Percentiles rank a stretch among this genome's conserved stretches.
Conservation (phyloP, 148 eudicot species). For the Gaultheria prostrata region DNA sequence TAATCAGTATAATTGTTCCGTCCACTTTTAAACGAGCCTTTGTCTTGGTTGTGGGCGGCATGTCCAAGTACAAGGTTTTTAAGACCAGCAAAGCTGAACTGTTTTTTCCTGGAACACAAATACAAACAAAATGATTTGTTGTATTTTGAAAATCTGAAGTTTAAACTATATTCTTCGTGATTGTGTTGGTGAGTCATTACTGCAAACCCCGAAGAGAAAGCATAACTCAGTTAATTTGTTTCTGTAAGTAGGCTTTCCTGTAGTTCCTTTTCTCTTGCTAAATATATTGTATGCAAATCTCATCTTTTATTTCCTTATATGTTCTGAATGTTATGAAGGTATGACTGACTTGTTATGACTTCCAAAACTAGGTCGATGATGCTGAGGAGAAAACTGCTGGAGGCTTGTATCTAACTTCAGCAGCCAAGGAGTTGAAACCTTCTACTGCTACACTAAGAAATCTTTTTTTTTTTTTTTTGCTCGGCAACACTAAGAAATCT, state of each 20-base stretch:
- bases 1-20: not conserved
- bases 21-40: not conserved
- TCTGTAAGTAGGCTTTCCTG: not conserved
- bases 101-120: not conserved
- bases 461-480: too few relatives aligned
- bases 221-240: not conserved
- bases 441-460: conserved; percentile 69
- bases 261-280: not conserved
- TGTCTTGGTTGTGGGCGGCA: not conserved
- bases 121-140: not conserved
- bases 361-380: conserved; percentile 57
- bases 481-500: too few relatives aligned
- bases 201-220: not conserved
- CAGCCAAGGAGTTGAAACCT: conserved; percentile 70
- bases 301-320: not conserved
- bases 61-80: not conserved
- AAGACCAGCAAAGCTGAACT: not conserved
- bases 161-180: too few relatives aligned
- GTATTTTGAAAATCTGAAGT: not conserved
- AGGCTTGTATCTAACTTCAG: conserved; percentile 71
- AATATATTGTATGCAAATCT: not conserved
- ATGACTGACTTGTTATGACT: not conserved
- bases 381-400: conserved; percentile 83
- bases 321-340: not conserved
- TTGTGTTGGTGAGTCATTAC: not conserved